Evolutionary conservation across 2,329 filamentous ascomycete species (phyloP), one percentile per base, ranked within the genome.

Genomic region (Colletotrichum scovillei): DNA sequence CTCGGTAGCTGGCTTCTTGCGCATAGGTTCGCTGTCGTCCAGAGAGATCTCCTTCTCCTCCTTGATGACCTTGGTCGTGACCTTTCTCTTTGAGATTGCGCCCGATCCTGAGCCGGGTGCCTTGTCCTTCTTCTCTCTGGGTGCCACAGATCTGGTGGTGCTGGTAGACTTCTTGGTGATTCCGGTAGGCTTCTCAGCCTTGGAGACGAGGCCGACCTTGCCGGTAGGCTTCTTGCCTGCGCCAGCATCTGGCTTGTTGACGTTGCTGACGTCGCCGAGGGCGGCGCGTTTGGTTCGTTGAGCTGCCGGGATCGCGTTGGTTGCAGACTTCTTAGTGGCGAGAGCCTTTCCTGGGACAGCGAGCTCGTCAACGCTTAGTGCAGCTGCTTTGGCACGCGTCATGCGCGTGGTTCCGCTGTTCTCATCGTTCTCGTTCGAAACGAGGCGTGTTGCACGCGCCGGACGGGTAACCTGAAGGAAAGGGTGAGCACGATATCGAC

Each of bases 351-450:
- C 90, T 38, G 88, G 84, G 79, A 89, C 87, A 49, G 87, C 82
- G 22, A 86, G 82, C 78, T 93, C 93, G 77, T 92, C 92, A 77
- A 87, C 89, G 80, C 86, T 88, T 90, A 90, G 88, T 60, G 93
- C 93, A 72, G 95, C 94, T 65, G 95, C 92, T 87, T 98, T 98
- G 77, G 97, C 95, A 86, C 97, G 92, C 79, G 97, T 98, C 82
- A 98, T 87, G 86, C 95, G 95, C 85, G 93, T 94, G 74, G 93
- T 92, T 72, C 88, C 86, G 76, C 85, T 90, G 83, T 98, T 97
- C 87, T 98, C 97, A 83, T 98, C 96, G 82, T 98, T 98, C 88
- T 98, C 95, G 84, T 97, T 97, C 77, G 93, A 93, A 79, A 93
- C 89, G 82, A 92, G 90, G 85, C 95, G 93, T 82, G 92, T 90